These are phyloP conservation scores for Geotrichum histeridarum DNA, from an alignment of 1,139 yeast species.

Conservation along the genomic window DNA sequence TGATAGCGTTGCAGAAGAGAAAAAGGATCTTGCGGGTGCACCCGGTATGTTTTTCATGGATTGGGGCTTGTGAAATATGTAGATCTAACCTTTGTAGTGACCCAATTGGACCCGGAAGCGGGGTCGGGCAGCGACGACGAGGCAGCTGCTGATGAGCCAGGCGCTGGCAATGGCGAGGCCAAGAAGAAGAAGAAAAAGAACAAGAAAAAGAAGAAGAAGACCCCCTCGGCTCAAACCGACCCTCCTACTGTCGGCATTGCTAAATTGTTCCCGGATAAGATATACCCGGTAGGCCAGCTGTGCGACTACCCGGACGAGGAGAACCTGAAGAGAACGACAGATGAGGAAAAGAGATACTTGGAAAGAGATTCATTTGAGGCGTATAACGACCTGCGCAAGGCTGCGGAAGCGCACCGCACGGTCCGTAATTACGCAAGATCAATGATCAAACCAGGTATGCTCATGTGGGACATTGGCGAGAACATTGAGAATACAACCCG, in stretches of 20 bases:
- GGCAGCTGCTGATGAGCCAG: constrained; percentile 1
- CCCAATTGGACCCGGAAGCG: too few species aligned
- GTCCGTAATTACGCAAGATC: constrained; percentile 77
- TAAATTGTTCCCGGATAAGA: constrained; percentile 10
- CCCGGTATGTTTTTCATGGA: too few species aligned
- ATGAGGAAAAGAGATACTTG: constrained; percentile 76
- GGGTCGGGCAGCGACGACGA: constrained; percentile 1
- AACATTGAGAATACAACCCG: constrained; percentile 80
- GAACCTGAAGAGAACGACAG: constrained; percentile 70
- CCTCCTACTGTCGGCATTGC: constrained; percentile 18
- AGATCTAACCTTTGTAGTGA: too few species aligned
- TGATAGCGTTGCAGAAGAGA: too few species aligned
- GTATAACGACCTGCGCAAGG: constrained; percentile 89
- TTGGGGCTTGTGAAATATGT: too few species aligned
- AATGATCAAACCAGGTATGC: constrained; percentile 82
- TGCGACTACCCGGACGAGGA: constrained; percentile 56
- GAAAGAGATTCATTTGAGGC: constrained; percentile 59
- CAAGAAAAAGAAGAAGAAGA: constrained; percentile 15
- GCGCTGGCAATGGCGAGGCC: constrained; percentile 6
- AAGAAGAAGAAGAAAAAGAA: constrained; percentile 13
- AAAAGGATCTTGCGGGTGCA: too few species aligned
- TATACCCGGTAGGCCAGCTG: constrained; percentile 37
- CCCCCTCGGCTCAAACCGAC: constrained; percentile 9
- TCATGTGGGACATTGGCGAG: constrained; percentile 84
- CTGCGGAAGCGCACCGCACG: constrained; percentile 90